Percentiles rank a stretch among this genome's conserved stretches.
phyloP scores from a whole-genome alignment of 2,329 filamentous ascomycete species.

The Cyanodermella asteris region DNA sequence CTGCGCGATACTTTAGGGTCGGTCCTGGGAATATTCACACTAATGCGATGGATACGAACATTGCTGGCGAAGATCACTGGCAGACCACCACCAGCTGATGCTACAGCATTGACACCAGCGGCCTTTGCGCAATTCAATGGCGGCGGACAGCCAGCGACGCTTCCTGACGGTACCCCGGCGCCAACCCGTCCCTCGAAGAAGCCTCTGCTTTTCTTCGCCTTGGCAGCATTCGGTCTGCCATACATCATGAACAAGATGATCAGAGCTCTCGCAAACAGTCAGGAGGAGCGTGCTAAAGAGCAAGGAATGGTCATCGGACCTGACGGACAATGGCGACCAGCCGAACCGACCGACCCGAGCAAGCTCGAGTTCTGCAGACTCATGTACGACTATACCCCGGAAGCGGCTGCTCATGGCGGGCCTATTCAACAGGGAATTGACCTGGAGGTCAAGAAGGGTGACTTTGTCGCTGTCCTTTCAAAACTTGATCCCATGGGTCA shows the following conservation, averaged over 20 bases:
- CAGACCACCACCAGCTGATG: slow-evolving; percentile 69
- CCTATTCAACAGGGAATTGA: slow-evolving; percentile 50
- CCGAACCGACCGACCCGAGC: slow-evolving; percentile 50
- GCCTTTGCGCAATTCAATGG: slow-evolving; percentile 81
- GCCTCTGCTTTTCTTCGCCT: slow-evolving; percentile 84
- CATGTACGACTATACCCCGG: slow-evolving; percentile 80
- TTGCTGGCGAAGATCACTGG: slow-evolving; percentile 83
- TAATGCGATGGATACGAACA: slow-evolving; percentile 87
- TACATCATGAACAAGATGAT: slow-evolving; percentile 97
- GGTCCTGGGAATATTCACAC: slow-evolving; percentile 80
- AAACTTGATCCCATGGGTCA: slow-evolving; percentile 86
- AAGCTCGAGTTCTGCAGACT: slow-evolving; percentile 95
- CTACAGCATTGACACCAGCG: slow-evolving; percentile 66
- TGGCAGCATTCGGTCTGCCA: slow-evolving; percentile 83
- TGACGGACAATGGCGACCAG: slow-evolving; percentile 21
- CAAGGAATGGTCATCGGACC: slow-evolving; percentile 25
- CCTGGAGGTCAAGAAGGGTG: slow-evolving; percentile 78
- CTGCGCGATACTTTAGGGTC: slow-evolving; percentile 83
- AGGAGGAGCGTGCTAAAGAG: slow-evolving; percentile 35
- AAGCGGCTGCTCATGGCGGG: slow-evolving; percentile 32
- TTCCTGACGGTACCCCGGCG: slow-evolving; percentile 43
- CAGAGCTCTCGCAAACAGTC: slow-evolving; percentile 65
- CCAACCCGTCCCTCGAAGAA: slow-evolving; percentile 68
- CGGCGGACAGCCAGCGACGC: slow-evolving; percentile 27
- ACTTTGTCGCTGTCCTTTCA: slow-evolving; percentile 79